Conservation (phyloP, 208 protist species). For the Herpetomonas tarakana region DNA sequence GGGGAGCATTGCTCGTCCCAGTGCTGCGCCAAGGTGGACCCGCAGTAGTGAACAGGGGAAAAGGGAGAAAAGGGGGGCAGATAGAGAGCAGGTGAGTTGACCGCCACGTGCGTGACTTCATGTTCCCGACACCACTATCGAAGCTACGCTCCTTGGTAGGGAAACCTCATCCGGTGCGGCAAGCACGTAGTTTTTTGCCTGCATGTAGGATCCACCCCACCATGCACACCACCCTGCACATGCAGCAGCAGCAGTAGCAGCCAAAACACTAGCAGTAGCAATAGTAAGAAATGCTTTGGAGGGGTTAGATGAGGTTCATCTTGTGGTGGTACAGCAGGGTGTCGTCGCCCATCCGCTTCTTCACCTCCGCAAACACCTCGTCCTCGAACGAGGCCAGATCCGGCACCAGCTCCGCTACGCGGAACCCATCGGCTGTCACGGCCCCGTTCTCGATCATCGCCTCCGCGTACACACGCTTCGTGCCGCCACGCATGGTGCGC, state of each 20-base stretch:
- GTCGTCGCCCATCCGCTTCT: slow-evolving; percentile 24
- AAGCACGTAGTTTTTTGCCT: too few species aligned
- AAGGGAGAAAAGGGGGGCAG: slow-evolving; percentile 3
- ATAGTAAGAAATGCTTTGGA: too few species aligned
- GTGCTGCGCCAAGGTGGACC: neutral
- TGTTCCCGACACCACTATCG: too few species aligned
- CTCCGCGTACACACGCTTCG: slow-evolving; percentile 29
- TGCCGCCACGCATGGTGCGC: slow-evolving; percentile 9
- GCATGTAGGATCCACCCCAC: too few species aligned
- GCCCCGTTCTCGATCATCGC: slow-evolving; percentile 63
- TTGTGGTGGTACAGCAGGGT: slow-evolving; percentile 36
- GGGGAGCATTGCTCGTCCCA: slow-evolving; percentile 15
- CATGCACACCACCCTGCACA: too few species aligned
- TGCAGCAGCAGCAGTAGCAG: too few species aligned
- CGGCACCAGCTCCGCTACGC: slow-evolving; percentile 28
- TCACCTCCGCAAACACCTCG: slow-evolving; percentile 30
- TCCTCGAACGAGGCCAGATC: slow-evolving; percentile 27
- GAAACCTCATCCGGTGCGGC: too few species aligned
- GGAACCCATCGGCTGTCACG: slow-evolving; percentile 29
- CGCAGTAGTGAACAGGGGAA: neutral
- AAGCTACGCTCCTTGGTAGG: too few species aligned
- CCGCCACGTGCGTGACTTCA: too few species aligned
- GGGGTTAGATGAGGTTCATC: too few species aligned
- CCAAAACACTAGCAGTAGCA: too few species aligned
- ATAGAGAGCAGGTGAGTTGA: too few species aligned